These are phyloP conservation scores for Hippophae gyantsensis DNA, from an alignment of 306 rosid species.

Conservation along the genomic window DNA sequence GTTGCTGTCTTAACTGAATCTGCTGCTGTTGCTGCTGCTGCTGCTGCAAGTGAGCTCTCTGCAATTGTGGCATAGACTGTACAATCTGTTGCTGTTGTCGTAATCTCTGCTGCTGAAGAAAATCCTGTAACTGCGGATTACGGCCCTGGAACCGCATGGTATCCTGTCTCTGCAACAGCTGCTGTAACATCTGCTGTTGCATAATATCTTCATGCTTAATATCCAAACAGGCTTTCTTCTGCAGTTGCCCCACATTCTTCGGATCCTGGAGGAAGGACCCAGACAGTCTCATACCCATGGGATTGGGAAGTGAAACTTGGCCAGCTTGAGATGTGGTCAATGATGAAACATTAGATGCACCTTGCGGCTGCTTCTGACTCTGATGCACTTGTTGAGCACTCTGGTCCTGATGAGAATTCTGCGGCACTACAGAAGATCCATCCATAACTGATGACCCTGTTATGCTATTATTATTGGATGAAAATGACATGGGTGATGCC, in stretches of 20 bases:
- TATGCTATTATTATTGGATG: slow-evolving; percentile 82
- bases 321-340: slow-evolving; percentile 55
- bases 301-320: slow-evolving; percentile 32
- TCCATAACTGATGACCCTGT: slow-evolving; percentile 89
- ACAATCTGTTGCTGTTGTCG: slow-evolving; percentile 55
- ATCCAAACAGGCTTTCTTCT: slow-evolving; percentile 75
- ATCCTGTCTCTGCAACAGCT: slow-evolving; percentile 80
- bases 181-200: slow-evolving; percentile 76
- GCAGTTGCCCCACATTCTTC: slow-evolving; percentile 45
- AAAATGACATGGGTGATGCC: slow-evolving; percentile 86
- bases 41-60: slow-evolving; percentile 63
- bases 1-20: slow-evolving; percentile 72
- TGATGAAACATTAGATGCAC: slow-evolving; percentile 61
- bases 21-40: slow-evolving; percentile 34
- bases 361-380: slow-evolving; percentile 52
- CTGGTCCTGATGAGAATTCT: slow-evolving; percentile 77
- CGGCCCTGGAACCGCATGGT: slow-evolving; percentile 65
- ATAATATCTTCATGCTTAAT: slow-evolving; percentile 72
- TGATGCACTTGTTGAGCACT: slow-evolving; percentile 65
- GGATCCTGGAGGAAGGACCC: slow-evolving; percentile 76
- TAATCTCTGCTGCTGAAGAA: slow-evolving; percentile 74
- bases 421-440: slow-evolving; percentile 78
- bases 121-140: slow-evolving; percentile 64
- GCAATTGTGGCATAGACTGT: slow-evolving; percentile 84
- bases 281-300: slow-evolving; percentile 43